A percentile compares a stretch with the other conserved stretches of the same genome.
These are phyloP conservation scores for Cercospora canescens DNA, from an alignment of 2,329 filamentous ascomycete species.

Conservation along the genomic window DNA sequence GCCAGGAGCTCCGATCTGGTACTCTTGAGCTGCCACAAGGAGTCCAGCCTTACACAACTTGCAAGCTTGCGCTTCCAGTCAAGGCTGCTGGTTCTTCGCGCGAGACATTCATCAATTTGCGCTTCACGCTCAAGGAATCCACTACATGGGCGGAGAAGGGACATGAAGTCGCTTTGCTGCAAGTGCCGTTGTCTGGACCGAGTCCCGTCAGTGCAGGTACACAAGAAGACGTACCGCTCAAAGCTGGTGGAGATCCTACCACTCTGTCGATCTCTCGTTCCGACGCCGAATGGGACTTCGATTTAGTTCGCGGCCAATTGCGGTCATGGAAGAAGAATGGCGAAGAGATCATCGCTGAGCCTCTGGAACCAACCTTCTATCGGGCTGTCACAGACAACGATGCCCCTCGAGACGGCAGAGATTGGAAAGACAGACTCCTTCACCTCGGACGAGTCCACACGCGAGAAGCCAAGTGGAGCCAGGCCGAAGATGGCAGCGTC, in stretches of 20 bases:
- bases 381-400: constrained; percentile 69
- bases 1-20: not conserved
- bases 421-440: constrained; percentile 51
- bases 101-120: constrained; percentile 26
- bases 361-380: constrained; percentile 51
- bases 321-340: constrained; percentile 29
- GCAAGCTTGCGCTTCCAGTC: constrained; percentile 21
- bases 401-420: constrained; percentile 52
- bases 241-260: constrained; percentile 6
- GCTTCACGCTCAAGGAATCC: constrained; percentile 37
- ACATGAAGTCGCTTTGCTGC: constrained; percentile 40
- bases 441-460: constrained; percentile 25
- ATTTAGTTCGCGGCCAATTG: constrained; percentile 25
- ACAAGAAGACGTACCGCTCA: not conserved
- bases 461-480: constrained; percentile 18
- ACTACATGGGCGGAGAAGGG: constrained; percentile 37
- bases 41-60: constrained; percentile 21
- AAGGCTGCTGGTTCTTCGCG: not conserved
- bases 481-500: constrained; percentile 14
- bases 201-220: not conserved
- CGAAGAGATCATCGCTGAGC: constrained; percentile 22
- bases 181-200: constrained; percentile 29
- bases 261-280: constrained; percentile 9
- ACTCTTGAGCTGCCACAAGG: constrained; percentile 15
- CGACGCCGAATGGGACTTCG: constrained; percentile 22